phyloP scores from a whole-genome alignment of 345 rosid genomes.

The Luvunga scandens region DNA sequence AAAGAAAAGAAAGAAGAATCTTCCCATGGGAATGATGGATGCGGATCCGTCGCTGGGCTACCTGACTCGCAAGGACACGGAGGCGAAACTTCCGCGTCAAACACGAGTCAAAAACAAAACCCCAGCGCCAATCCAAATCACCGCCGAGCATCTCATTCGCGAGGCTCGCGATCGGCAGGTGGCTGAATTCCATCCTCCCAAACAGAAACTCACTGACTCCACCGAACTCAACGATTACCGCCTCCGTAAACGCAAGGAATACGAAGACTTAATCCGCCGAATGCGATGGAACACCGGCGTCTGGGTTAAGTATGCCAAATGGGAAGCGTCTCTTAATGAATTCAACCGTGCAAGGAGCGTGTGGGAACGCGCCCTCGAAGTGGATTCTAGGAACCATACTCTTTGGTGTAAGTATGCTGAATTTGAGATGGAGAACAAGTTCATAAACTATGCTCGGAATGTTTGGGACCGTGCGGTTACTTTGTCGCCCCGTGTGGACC shows the following conservation, averaged over 20 bases:
- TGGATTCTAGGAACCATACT: constrained; percentile 69
- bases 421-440: constrained; percentile 84
- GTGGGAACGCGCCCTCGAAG: constrained; percentile 85
- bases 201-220: constrained; percentile 68
- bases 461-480: constrained; percentile 84
- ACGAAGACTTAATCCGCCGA: constrained; percentile 70
- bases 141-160: constrained; percentile 81
- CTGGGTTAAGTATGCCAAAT: constrained; percentile 81
- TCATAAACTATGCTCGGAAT: constrained; percentile 67
- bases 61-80: constrained; percentile 70
- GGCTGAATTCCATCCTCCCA: constrained; percentile 81
- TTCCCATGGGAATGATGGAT: constrained; percentile 44
- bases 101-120: constrained; percentile 87
- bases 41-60: constrained; percentile 70
- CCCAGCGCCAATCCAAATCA: constrained; percentile 78
- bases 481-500: constrained; percentile 72
- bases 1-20: neutral
- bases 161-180: constrained; percentile 83
- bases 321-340: constrained; percentile 92
- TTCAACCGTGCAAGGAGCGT: constrained; percentile 76
- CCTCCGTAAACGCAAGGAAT: constrained; percentile 67
- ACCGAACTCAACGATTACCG: constrained; percentile 73
- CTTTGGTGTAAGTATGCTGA: constrained; percentile 89
- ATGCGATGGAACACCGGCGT: constrained; percentile 62
- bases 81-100: constrained; percentile 82